Evolutionary conservation across 345 rosid genomes (phyloP).

Genomic region (Populus davidiana): DNA sequence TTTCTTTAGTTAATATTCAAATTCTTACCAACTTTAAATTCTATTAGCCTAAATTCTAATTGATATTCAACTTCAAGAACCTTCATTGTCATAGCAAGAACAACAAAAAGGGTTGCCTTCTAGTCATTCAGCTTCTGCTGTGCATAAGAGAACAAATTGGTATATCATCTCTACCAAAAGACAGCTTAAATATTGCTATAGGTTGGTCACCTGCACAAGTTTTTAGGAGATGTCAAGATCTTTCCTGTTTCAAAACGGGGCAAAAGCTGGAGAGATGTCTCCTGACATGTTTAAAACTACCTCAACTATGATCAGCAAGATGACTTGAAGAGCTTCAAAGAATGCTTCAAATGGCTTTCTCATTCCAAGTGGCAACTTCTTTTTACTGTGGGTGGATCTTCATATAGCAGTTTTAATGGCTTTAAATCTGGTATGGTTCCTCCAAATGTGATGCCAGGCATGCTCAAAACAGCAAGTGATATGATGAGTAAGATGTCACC

Average conservation of each 20-base stretch:
- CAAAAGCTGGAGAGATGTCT: conserved; percentile 68
- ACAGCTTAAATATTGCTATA: too few relatives aligned
- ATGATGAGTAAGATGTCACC: conserved; percentile 76
- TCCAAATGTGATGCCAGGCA: conserved; percentile 64
- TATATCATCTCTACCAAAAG: too few relatives aligned
- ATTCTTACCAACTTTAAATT: too few relatives aligned
- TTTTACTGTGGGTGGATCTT: conserved; percentile 26
- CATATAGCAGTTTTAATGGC: conserved; percentile 31
- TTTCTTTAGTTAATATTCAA: too few relatives aligned
- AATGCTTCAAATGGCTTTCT: conserved; percentile 74
- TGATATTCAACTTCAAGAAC: too few relatives aligned
- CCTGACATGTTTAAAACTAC: conserved; percentile 81
- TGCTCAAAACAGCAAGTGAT: conserved; percentile 73
- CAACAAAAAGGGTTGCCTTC: too few relatives aligned
- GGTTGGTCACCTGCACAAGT: too few relatives aligned
- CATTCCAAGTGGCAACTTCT: conserved; percentile 58
- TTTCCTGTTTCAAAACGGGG: conserved; percentile 33
- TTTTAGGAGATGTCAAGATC: too few relatives aligned
- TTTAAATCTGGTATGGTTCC: conserved; percentile 41
- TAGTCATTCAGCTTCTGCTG: too few relatives aligned
- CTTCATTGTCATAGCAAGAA: too few relatives aligned
- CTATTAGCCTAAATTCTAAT: too few relatives aligned
- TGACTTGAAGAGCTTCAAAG: conserved; percentile 87
- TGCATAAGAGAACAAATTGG: too few relatives aligned
- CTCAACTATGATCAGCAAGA: conserved; percentile 74